A percentile compares a stretch with the other conserved stretches of the same genome.
Evolutionary conservation across 495 filamentous ascomycete species (phyloP).

Genomic region (Penicillium egyptiacum): DNA sequence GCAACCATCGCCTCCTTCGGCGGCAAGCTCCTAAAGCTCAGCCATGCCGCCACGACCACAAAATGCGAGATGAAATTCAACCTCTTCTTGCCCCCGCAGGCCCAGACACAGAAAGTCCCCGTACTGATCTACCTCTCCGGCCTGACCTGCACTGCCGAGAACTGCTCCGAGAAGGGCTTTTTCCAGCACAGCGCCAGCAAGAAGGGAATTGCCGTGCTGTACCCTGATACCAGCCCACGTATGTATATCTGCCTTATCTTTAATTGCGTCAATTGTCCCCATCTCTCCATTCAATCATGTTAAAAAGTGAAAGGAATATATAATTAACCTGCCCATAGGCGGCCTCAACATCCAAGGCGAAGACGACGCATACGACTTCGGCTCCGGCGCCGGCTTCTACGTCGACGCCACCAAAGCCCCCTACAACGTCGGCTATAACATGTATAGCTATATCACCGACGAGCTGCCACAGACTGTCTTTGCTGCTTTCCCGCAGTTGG

Average conservation of each 20-base stretch:
- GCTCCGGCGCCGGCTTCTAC: conserved; percentile 90
- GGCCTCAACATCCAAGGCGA: conserved; percentile 78
- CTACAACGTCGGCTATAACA: conserved; percentile 75
- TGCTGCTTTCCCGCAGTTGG: conserved; percentile 62
- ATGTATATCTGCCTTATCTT: conserved; percentile 26
- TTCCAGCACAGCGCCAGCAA: conserved; percentile 79
- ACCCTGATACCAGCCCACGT: conserved; percentile 93
- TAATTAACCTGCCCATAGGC: conserved; percentile 31
- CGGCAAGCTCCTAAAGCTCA: conserved; percentile 91
- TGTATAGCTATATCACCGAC: conserved; percentile 85
- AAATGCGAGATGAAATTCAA: conserved; percentile 68
- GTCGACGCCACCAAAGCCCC: conserved; percentile 79
- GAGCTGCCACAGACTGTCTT: conserved; percentile 82
- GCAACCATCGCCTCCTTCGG: conserved; percentile 90
- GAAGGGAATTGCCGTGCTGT: conserved; percentile 82
- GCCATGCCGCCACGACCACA: conserved; percentile 70
- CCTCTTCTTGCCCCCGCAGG: conserved; percentile 64
- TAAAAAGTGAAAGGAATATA: neutral
- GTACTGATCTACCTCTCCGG: conserved; percentile 94
- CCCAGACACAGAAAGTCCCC: conserved; percentile 62
- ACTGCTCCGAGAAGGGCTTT: conserved; percentile 93
- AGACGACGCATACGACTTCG: conserved; percentile 86
- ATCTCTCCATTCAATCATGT: neutral
- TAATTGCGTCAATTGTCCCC: neutral
- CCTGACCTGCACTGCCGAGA: conserved; percentile 92